These are phyloP conservation scores for Cryptococcus hybrid DNA, from an alignment of 1,284 basidiomycete genomes.

Conservation along the genomic window DNA sequence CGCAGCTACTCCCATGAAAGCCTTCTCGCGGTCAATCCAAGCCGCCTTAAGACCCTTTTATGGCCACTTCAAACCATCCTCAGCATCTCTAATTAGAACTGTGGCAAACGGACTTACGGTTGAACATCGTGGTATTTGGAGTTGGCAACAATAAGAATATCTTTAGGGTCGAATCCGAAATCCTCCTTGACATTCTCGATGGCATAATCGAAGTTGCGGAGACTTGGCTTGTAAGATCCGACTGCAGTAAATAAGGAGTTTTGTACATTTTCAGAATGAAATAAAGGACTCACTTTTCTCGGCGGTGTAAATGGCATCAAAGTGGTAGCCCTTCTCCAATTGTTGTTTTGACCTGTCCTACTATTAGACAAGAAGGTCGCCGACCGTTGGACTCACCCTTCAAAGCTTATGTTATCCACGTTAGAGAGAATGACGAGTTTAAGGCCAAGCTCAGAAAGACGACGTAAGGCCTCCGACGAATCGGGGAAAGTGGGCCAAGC, in stretches of 20 bases:
- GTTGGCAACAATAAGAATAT: conserved; percentile 36
- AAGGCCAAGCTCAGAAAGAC: conserved; percentile 23
- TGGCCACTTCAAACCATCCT: conserved; percentile 17
- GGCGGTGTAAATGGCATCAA: conserved; percentile 36
- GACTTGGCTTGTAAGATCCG: conserved; percentile 37
- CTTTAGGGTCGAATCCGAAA: conserved; percentile 22
- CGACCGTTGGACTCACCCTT: conserved; percentile 12
- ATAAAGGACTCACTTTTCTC: conserved; percentile 26
- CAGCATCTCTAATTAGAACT: neutral
- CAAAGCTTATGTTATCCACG: conserved; percentile 32
- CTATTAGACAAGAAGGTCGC: too few species aligned
- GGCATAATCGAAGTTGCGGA: conserved; percentile 35
- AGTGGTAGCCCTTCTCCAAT: conserved; percentile 26
- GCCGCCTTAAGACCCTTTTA: conserved; percentile 29
- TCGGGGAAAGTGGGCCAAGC: conserved; percentile 38
- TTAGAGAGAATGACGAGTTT: conserved; percentile 34
- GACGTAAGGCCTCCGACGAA: conserved; percentile 22
- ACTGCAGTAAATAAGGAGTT: conserved; percentile 9
- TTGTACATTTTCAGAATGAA: neutral
- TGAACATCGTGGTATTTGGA: conserved; percentile 30
- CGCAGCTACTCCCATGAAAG: conserved; percentile 18
- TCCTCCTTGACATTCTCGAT: conserved; percentile 22
- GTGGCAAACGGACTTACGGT: conserved; percentile 20
- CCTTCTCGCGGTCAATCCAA: conserved; percentile 33
- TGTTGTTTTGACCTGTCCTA: conserved; percentile 21